These are phyloP conservation scores for Pouteria campechiana DNA, from an alignment of 179 eudicot genomes.

Conservation along the genomic window DNA sequence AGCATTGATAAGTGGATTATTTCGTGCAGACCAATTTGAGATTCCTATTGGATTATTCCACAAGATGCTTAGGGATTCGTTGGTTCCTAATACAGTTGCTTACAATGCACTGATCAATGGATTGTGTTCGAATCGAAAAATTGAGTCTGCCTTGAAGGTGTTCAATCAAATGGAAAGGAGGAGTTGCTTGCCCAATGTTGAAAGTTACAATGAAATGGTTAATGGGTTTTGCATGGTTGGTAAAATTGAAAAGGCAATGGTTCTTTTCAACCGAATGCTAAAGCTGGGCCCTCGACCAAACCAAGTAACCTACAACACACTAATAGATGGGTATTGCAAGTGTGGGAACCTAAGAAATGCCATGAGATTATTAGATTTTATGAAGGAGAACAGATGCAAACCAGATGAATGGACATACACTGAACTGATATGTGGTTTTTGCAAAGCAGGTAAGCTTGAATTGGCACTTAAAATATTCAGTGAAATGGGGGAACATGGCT, in stretches of 20 bases:
- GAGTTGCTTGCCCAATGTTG: constrained; percentile 25
- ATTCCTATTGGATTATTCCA: constrained; percentile 62
- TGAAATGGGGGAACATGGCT: constrained; percentile 42
- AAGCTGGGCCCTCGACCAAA: constrained; percentile 39
- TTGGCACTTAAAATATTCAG: constrained; percentile 33
- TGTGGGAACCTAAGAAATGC: constrained; percentile 36
- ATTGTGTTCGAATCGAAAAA: constrained; percentile 26
- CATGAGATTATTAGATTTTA: constrained; percentile 47
- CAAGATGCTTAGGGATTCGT: constrained; percentile 44
- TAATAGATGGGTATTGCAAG: constrained; percentile 42
- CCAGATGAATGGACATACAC: constrained; percentile 58
- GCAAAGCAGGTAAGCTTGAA: constrained; percentile 41
- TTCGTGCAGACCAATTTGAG: constrained; percentile 29
- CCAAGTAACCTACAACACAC: constrained; percentile 51
- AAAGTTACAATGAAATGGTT: constrained; percentile 52
- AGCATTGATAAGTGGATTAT: constrained; percentile 59
- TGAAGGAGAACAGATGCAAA: constrained; percentile 50
- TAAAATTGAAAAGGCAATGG: constrained; percentile 48
- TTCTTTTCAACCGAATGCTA: constrained; percentile 41
- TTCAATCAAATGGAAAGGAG: constrained; percentile 48
- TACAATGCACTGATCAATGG: constrained; percentile 52
- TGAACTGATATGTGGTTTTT: constrained; percentile 55
- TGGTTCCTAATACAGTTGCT: constrained; percentile 42
- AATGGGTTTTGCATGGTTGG: constrained; percentile 38
- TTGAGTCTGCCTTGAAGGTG: constrained; percentile 31